These are phyloP conservation scores for Aspergillus wentii DNA, from an alignment of 495 filamentous ascomycete species.

Conservation along the genomic window DNA sequence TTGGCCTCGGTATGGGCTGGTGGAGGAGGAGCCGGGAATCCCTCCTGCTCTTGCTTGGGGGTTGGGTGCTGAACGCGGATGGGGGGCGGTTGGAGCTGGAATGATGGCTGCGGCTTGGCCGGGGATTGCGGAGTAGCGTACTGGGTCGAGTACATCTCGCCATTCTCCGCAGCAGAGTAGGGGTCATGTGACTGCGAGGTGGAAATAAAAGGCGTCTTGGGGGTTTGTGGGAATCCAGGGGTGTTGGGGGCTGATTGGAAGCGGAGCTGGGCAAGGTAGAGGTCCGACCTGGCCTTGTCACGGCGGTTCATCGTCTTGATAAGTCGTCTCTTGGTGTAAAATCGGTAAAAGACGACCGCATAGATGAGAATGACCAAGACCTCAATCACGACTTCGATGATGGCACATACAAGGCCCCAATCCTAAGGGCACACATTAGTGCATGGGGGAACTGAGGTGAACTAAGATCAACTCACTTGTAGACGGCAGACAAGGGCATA, in stretches of 20 bases:
- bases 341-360: conserved; percentile 89
- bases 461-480: conserved; percentile 56
- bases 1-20: conserved; percentile 3
- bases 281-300: conserved; percentile 85
- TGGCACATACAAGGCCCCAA: conserved; percentile 92
- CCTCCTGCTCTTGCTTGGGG: conserved; percentile 57
- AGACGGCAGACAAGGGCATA: conserved; percentile 94
- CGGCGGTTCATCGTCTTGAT: conserved; percentile 94
- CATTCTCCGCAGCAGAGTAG: conserved; percentile 54
- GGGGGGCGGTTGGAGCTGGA: conserved; percentile 82
- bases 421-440: conserved; percentile 47
- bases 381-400: conserved; percentile 96
- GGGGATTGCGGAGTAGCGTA: conserved; percentile 45
- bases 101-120: conserved; percentile 51
- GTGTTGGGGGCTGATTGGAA: conserved; percentile 93
- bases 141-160: conserved; percentile 37
- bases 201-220: conserved; percentile 43
- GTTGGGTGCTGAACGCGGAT: conserved; percentile 70
- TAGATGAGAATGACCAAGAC: conserved; percentile 88
- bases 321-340: conserved; percentile 90
- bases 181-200: conserved; percentile 33
- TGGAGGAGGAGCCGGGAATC: conserved; percentile 33
- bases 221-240: conserved; percentile 64
- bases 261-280: conserved; percentile 93
- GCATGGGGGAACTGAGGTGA: background rate